A percentile compares a stretch with the other conserved stretches of the same genome.
Evolutionary conservation across 2,329 filamentous ascomycete species (phyloP).

Genomic region (Thermochaetoides dissita): DNA sequence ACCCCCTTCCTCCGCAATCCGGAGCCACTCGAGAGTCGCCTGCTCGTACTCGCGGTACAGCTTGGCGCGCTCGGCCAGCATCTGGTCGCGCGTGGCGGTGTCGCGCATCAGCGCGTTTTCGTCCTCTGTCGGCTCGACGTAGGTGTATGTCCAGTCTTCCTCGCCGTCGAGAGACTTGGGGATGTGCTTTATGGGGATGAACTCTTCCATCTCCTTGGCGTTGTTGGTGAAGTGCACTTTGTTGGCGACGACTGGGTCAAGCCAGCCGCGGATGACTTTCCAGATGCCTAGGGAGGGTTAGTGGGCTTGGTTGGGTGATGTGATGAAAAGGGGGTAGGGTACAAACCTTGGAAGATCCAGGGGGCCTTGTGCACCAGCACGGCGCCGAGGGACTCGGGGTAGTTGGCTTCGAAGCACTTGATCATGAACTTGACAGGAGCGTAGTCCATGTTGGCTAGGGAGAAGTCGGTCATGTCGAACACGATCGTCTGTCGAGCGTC

Average conservation of each 20-base stretch:
- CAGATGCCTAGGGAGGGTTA: conserved; percentile 55
- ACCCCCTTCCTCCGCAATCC: conserved; percentile 28
- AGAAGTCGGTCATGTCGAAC: conserved; percentile 93
- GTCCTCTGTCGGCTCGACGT: conserved; percentile 57
- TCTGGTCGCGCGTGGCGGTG: conserved; percentile 42
- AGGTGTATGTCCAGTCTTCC: conserved; percentile 73
- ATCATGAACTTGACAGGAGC: conserved; percentile 98
- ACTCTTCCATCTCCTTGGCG: conserved; percentile 62
- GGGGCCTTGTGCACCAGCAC: conserved; percentile 92
- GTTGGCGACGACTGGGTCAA: conserved; percentile 86
- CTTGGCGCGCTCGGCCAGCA: conserved; percentile 48
- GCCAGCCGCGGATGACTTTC: conserved; percentile 90
- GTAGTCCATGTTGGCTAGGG: conserved; percentile 96
- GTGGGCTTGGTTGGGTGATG: conserved; percentile 3
- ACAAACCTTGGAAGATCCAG: conserved; percentile 82
- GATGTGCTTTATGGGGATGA: conserved; percentile 57
- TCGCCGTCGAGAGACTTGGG: conserved; percentile 74
- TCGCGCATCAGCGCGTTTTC: conserved; percentile 70
- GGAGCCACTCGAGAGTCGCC: conserved; percentile 63
- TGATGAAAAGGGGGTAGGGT: background rate
- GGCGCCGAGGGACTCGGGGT: conserved; percentile 79
- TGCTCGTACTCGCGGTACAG: conserved; percentile 63
- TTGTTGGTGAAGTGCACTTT: conserved; percentile 92
- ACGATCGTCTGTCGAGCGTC: conserved; percentile 54
- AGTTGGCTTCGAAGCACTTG: conserved; percentile 97